Percentiles rank a stretch among this genome's conserved stretches.
Evolutionary conservation across 257 asterid genomes (phyloP).

Genomic region (Gynochthodes officinalis): DNA sequence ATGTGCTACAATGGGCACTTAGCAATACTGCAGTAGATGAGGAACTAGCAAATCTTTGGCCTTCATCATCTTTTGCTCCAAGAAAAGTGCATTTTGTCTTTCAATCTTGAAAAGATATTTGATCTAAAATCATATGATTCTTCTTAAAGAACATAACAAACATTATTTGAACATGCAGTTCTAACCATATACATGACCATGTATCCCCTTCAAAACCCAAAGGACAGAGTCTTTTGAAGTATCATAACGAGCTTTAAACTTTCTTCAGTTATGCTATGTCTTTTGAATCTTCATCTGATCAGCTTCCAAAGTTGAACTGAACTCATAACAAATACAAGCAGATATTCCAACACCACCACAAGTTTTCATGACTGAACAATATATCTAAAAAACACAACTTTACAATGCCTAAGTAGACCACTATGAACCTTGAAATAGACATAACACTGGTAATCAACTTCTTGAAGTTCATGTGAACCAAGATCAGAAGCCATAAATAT

Average conservation of each 20-base stretch:
- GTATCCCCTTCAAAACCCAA: not conserved
- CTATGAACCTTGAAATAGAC: not conserved
- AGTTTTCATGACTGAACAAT: not conserved
- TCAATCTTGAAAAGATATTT: not conserved
- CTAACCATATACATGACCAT: not conserved
- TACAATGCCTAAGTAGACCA: not conserved
- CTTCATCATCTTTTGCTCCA: not conserved
- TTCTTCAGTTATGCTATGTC: not conserved
- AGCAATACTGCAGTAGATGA: not conserved
- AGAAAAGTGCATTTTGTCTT: not conserved
- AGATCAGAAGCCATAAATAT: not conserved
- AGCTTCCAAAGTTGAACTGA: not conserved
- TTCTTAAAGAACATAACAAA: not conserved
- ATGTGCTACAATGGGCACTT: not conserved
- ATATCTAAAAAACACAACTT: not conserved
- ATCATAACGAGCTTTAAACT: not conserved
- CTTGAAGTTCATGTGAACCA: not conserved
- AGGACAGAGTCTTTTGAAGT: not conserved
- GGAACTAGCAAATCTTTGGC: not conserved
- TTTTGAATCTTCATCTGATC: not conserved
- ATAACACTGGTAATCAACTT: not conserved
- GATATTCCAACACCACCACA: not conserved
- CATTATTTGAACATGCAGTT: not conserved
- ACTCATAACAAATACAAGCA: not conserved
- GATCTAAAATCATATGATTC: not conserved